These are phyloP conservation scores for Tephrocybe sp. DNA, from an alignment of 768 basidiomycete species.

Conservation along the genomic window DNA sequence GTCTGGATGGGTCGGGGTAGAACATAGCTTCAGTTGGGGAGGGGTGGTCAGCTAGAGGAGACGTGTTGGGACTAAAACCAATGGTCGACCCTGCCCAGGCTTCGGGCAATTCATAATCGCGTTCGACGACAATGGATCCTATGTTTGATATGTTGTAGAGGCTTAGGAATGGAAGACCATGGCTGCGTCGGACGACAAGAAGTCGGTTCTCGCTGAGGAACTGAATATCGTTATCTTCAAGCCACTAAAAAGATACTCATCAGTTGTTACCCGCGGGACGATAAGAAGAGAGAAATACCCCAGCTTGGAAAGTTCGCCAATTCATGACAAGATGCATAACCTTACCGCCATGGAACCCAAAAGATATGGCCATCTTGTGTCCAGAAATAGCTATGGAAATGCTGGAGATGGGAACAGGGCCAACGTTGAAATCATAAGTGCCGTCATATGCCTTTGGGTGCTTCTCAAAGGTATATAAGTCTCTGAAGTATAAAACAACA, in stretches of 20 bases:
- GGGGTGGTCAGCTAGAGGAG: slow-evolving; percentile 33
- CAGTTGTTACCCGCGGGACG: background rate
- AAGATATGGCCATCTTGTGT: slow-evolving; percentile 38
- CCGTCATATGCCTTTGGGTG: slow-evolving; percentile 42
- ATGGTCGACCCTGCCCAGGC: slow-evolving; percentile 46
- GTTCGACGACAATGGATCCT: slow-evolving; percentile 35
- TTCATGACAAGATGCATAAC: slow-evolving; percentile 46
- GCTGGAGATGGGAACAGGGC: slow-evolving; percentile 30
- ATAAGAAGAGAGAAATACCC: slow-evolving; percentile 27
- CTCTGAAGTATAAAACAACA: slow-evolving; percentile 50
- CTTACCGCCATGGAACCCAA: slow-evolving; percentile 38
- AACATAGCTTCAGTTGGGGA: slow-evolving; percentile 48
- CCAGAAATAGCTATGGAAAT: slow-evolving; percentile 39
- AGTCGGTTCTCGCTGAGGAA: slow-evolving; percentile 44
- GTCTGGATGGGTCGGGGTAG: slow-evolving; percentile 49
- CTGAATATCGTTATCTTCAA: slow-evolving; percentile 44
- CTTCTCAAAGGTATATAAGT: slow-evolving; percentile 54
- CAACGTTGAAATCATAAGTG: slow-evolving; percentile 40
- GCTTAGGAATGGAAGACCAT: slow-evolving; percentile 34
- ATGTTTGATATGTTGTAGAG: slow-evolving; percentile 47
- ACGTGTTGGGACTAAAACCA: slow-evolving; percentile 46
- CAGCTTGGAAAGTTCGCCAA: slow-evolving; percentile 46
- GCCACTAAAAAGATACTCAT: slow-evolving; percentile 34
- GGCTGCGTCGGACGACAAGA: slow-evolving; percentile 37
- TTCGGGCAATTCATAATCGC: slow-evolving; percentile 56